Conservation (phyloP, 2,329 filamentous ascomycete species). For the Colletotrichum cordylinicola region DNA sequence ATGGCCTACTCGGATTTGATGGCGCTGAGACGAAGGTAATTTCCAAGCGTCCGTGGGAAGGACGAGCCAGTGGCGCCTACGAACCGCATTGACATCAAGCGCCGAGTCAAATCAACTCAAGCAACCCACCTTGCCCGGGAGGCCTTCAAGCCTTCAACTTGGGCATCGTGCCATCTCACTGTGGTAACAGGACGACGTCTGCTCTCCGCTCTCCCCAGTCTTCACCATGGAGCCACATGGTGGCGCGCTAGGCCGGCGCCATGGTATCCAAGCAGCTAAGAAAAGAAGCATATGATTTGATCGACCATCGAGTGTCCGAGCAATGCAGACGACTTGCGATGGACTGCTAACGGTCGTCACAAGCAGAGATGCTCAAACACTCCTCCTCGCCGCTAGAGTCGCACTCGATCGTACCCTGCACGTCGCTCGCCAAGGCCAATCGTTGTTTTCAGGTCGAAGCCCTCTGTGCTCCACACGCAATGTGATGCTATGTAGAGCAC, state of each 20-base stretch:
- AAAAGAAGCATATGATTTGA: constrained; percentile 19
- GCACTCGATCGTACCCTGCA: background rate
- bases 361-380: constrained; percentile 2
- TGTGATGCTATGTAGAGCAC: constrained; percentile 9
- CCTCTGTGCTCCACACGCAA: background rate
- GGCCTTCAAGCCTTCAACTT: background rate
- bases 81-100: constrained; percentile 1
- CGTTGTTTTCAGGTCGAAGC: constrained; percentile 20
- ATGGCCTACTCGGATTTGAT: background rate
- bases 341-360: background rate
- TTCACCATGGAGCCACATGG: background rate
- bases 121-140: background rate
- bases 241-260: background rate
- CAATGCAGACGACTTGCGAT: background rate
- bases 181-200: background rate
- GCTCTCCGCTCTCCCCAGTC: constrained; percentile 1
- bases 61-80: background rate
- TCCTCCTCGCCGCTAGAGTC: background rate
- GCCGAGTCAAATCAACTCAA: background rate
- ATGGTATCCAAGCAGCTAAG: background rate
- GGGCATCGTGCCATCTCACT: background rate
- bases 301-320: constrained; percentile 1
- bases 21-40: constrained; percentile 10
- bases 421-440: constrained; percentile 8
- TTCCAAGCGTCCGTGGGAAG: constrained; percentile 4